Percentiles rank a stretch among this genome's conserved stretches.
phyloP scores from a whole-genome alignment of 768 basidiomycete species.

The Neoboletus subvelutipes region DNA sequence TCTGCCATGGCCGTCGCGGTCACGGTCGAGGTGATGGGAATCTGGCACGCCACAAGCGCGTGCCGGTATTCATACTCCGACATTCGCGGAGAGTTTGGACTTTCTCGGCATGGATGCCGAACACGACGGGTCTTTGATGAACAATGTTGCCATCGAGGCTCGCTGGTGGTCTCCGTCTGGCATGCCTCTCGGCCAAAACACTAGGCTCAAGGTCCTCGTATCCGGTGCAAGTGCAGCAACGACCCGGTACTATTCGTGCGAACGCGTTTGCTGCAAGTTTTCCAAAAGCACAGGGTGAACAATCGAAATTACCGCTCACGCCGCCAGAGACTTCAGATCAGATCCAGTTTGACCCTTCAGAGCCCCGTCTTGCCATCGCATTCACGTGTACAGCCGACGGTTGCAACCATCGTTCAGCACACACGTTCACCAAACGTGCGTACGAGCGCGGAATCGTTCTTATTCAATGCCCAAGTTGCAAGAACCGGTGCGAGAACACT shows the following conservation, averaged over 20 bases:
- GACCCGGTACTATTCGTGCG: constrained; percentile 28
- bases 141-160: constrained; percentile 44
- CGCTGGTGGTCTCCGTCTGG: constrained; percentile 43
- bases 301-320: not conserved
- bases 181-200: constrained; percentile 41
- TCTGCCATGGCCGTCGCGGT: constrained; percentile 24
- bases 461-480: constrained; percentile 87
- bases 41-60: constrained; percentile 31
- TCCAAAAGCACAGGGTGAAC: not conserved
- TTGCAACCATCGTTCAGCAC: constrained; percentile 80
- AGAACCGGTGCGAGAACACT: constrained; percentile 62
- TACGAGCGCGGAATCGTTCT: constrained; percentile 90
- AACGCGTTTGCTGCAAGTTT: constrained; percentile 14
- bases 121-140: not conserved
- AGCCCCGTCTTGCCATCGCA: constrained; percentile 70
- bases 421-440: constrained; percentile 80
- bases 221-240: constrained; percentile 38
- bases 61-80: constrained; percentile 24
- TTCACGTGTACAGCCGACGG: constrained; percentile 82
- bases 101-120: constrained; percentile 16
- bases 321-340: constrained; percentile 4
- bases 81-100: constrained; percentile 12
- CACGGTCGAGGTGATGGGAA: not conserved
- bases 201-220: constrained; percentile 33
- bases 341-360: constrained; percentile 39